These are phyloP conservation scores for Pontederia crassipes DNA, from an alignment of 176 grass and related monocot genomes.

Conservation along the genomic window DNA sequence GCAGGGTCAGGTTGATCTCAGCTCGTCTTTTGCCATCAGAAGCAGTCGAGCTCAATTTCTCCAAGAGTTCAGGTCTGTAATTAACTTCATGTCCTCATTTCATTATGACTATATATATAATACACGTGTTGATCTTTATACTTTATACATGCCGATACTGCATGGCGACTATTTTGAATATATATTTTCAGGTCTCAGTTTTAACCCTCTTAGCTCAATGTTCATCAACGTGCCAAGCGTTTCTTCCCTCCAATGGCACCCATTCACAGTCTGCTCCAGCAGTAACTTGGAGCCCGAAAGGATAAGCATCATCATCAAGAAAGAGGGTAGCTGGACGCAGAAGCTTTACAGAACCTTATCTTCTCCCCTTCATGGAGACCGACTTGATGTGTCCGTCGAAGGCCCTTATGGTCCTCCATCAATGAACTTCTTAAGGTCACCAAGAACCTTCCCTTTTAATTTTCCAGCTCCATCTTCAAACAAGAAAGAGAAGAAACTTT, in stretches of 20 bases:
- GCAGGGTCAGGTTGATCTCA: slow-evolving; percentile 29
- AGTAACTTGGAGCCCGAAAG: slow-evolving; percentile 36
- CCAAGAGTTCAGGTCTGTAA: slow-evolving; percentile 28
- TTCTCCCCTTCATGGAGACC: neutral
- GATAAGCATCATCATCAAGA: slow-evolving; percentile 46
- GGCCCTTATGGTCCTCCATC: slow-evolving; percentile 40
- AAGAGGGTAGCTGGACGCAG: slow-evolving; percentile 45
- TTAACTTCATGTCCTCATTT: neutral
- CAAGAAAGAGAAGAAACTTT: neutral
- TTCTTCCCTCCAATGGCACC: slow-evolving; percentile 51
- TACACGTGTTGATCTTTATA: neutral
- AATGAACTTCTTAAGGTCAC: slow-evolving; percentile 29
- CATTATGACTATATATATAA: neutral
- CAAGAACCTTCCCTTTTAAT: neutral
- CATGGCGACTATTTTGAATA: neutral
- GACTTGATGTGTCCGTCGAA: slow-evolving; percentile 40
- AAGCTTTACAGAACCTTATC: slow-evolving; percentile 29
- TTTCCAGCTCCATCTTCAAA: neutral
- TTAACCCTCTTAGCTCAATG: slow-evolving; percentile 37
- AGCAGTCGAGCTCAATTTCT: slow-evolving; percentile 51
- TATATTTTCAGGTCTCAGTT: slow-evolving; percentile 19
- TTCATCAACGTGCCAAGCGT: slow-evolving; percentile 50
- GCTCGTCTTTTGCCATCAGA: slow-evolving; percentile 32
- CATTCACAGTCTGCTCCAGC: slow-evolving; percentile 46
- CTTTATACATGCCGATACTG: neutral